Percentiles rank a stretch among this genome's conserved stretches.
phyloP scores from a whole-genome alignment of 345 rosid species.

The Boechera divaricarpa region DNA sequence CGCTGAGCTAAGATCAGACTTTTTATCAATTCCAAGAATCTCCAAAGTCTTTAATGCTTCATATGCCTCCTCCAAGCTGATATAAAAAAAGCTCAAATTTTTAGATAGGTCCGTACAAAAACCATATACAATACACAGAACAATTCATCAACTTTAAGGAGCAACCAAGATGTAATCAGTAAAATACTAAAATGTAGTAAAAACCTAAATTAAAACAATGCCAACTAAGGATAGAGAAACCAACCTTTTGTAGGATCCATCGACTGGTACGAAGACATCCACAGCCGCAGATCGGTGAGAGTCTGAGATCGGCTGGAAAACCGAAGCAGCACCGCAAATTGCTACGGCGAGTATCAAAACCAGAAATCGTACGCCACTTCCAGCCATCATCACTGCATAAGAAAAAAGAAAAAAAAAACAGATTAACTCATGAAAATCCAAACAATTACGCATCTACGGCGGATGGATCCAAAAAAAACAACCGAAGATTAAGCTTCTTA shows the following conservation, averaged over 20 bases:
- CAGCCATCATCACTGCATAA: conserved; percentile 64
- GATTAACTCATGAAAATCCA: neutral
- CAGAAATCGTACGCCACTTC: conserved; percentile 52
- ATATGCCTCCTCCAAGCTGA: conserved; percentile 79
- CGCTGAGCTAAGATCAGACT: conserved; percentile 53
- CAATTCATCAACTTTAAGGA: conserved; percentile 12
- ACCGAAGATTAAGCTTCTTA: neutral
- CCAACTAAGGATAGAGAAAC: neutral
- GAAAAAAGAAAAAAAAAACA: neutral
- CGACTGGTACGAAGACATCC: conserved; percentile 63
- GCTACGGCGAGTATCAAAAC: conserved; percentile 50
- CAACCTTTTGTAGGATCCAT: conserved; percentile 79
- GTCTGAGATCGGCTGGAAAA: conserved; percentile 80
- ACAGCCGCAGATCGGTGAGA: conserved; percentile 93
- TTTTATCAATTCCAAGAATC: conserved; percentile 68
- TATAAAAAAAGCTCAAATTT: neutral
- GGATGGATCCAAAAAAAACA: neutral
- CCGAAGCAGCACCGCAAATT: conserved; percentile 63
- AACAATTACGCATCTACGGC: conserved; percentile 34
- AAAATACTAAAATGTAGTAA: conserved; percentile 21
- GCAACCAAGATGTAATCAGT: conserved; percentile 2
- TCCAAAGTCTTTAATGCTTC: conserved; percentile 82
- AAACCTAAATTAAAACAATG: neutral
- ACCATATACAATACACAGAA: neutral
- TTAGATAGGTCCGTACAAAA: conserved; percentile 1